Base-by-base conservation (phyloP, 192 early-diverging fungal genomes). In the Fimicolochytrium jonesii region DNA sequence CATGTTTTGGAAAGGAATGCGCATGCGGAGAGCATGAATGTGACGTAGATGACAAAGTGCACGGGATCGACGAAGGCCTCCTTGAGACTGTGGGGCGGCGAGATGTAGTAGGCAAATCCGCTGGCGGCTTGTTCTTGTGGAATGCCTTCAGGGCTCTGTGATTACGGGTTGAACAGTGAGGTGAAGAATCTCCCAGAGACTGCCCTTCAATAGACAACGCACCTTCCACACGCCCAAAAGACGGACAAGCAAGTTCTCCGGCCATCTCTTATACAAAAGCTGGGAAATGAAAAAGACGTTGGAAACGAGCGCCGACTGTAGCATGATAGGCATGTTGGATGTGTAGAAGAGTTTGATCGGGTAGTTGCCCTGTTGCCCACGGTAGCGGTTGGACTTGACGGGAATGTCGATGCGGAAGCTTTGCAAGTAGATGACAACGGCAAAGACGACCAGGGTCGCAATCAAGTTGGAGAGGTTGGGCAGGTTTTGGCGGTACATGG, bases 341-440 rank as follows among this genome's bases (percentile, higher is more conserved):
- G 97, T 99, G 85, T 99, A 99, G 79, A 99, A 98, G 42, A 99
- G 81, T 85, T 99, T 99, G 87, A 99, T 86, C 48, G 97, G 97
- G 82, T 95, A 99, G 59, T 93, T 85, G 29, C 95, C 94, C 68
- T 92, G 91, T 75, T 99, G 97, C 39, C 97, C 97, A 76, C 95
- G 93, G 78, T 90, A 85, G 44, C 87, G 79, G 59, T 88, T 91
- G 23, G 95, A 97, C 76, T 95, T 98, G 74, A 99, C 89, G 35
- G 97, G 95, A 54, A 99, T 91, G 81, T 99, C 97, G 53, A 99
- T 92, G 61, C 95, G 90, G 93, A 98, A 99, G 33, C 97, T 95
- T 76, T 99, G 97, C 62, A 99, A 86, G 74, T 99, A 83, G 64
- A 84, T 81, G 43, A 84, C 81, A 30, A 77, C 66, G 37, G 74